Evolutionary conservation across 495 filamentous ascomycete genomes (phyloP), one percentile per base, ranked within the genome.

Genomic region (Penicillium riverlandense): DNA sequence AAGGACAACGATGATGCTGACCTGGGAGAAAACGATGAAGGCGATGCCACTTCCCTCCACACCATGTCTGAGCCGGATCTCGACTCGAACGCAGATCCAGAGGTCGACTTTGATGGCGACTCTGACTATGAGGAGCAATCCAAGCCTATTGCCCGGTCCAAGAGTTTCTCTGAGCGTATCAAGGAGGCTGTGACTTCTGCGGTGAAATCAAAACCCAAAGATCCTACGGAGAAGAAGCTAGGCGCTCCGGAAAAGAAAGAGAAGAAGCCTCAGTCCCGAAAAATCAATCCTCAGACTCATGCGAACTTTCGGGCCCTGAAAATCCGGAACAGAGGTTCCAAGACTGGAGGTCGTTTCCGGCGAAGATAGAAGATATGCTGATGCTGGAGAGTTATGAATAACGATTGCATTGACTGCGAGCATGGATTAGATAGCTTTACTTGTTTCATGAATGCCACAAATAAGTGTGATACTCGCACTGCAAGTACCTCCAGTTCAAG

Each of bases 271-370:
- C 65, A 65, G 11, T 67, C 61, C 15, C 76, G 79, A 48, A 95
- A 86, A 65, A 70, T 89, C 38, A 85, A 79, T 43, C 81, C 83
- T 6, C 65, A 81, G 38, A 85, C 89, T 2, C 81, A 90, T 66
- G 78, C 85, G 15, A 96, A 96, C 54, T 96, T 88, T 61, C 78
- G 85, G 47, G 76, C 80, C 35, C 61, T 96, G 49, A 95, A 94
- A 68, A 79, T 95, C 51, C 75, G 72, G 54, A 86, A 84, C 54
- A 66, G 62, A 44, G 56, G 63, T 11, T 57, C 62, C 11, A 69
- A 69, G 39, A 72, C 65, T 12, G 59, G 66, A 43, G 59, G 74
- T 12, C 72, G 70, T 33, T 77, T 75, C 53, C 57, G 75, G 28
- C 59, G 66, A 45, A 62, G 67, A 54, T 75, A 59, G 52, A 27